Evolutionary conservation across 306 rosid species (phyloP).

Genomic region (Canavalia gladiata): DNA sequence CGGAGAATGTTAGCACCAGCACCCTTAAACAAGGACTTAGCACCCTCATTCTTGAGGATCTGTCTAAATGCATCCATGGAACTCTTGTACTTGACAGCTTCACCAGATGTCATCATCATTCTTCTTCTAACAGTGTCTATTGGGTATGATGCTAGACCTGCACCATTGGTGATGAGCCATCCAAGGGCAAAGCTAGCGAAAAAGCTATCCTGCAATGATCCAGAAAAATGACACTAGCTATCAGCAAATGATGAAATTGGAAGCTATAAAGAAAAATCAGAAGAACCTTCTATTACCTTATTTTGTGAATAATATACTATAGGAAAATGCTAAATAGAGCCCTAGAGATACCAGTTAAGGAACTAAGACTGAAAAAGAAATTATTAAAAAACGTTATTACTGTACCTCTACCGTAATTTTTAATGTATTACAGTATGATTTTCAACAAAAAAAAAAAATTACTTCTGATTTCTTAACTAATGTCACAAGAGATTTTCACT

Average conservation of each 20-base stretch:
- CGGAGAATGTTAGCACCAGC: slow-evolving; percentile 95
- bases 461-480: no score
- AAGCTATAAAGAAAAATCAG: neutral
- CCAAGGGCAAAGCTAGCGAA: slow-evolving; percentile 85
- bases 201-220: slow-evolving; percentile 70
- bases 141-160: slow-evolving; percentile 91
- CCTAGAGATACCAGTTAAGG: no score
- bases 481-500: no score
- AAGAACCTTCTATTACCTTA: neutral
- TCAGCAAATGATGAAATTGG: slow-evolving; percentile 6
- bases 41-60: slow-evolving; percentile 85
- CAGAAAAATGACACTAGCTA: slow-evolving; percentile 1
- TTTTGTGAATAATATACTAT: neutral
- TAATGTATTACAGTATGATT: no score
- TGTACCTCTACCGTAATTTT: no score
- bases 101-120: slow-evolving; percentile 99
- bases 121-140: slow-evolving; percentile 95
- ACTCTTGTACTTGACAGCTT: slow-evolving; percentile 93
- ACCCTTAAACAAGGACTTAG: slow-evolving; percentile 91
- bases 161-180: slow-evolving; percentile 74
- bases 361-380: no score
- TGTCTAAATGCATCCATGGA: slow-evolving; percentile 77
- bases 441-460: no score
- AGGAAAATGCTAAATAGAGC: no score
- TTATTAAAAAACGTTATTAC: no score